A percentile compares a stretch with the other conserved stretches of the same genome.
Conservation (phyloP, 2,329 filamentous ascomycete species). For the Endothia cerciana region DNA sequence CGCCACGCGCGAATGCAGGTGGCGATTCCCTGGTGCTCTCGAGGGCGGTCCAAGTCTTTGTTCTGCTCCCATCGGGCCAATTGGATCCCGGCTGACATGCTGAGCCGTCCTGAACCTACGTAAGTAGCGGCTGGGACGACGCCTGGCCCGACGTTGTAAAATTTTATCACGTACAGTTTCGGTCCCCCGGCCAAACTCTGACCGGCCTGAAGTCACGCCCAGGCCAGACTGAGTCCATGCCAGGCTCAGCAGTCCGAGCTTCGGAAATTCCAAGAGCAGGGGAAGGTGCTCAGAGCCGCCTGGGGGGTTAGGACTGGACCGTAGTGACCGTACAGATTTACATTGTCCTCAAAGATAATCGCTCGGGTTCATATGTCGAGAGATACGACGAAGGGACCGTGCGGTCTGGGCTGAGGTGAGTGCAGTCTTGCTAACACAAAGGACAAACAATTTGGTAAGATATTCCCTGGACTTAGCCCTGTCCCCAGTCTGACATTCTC, state of each 20-base stretch:
- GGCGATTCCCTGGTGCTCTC: neutral
- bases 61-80: neutral
- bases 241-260: neutral
- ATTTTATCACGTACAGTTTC: neutral
- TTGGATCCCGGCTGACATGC: neutral
- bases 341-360: neutral
- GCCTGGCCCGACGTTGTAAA: neutral
- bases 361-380: constrained; percentile 9
- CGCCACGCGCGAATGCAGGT: neutral
- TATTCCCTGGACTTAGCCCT: constrained; percentile 24
- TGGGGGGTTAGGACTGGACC: too few species aligned
- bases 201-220: neutral
- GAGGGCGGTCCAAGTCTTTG: too few species aligned
- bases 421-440: constrained; percentile 25
- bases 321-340: constrained; percentile 13
- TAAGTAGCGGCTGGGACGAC: too few species aligned
- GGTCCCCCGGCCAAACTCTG: neutral
- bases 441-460: constrained; percentile 32
- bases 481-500: constrained; percentile 23
- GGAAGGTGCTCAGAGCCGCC: too few species aligned
- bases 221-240: neutral
- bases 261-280: neutral
- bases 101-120: neutral
- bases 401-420: constrained; percentile 12
- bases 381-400: constrained; percentile 22